phyloP scores from a whole-genome alignment of 495 filamentous ascomycete genomes.

The Talaromyces thailandensis region DNA sequence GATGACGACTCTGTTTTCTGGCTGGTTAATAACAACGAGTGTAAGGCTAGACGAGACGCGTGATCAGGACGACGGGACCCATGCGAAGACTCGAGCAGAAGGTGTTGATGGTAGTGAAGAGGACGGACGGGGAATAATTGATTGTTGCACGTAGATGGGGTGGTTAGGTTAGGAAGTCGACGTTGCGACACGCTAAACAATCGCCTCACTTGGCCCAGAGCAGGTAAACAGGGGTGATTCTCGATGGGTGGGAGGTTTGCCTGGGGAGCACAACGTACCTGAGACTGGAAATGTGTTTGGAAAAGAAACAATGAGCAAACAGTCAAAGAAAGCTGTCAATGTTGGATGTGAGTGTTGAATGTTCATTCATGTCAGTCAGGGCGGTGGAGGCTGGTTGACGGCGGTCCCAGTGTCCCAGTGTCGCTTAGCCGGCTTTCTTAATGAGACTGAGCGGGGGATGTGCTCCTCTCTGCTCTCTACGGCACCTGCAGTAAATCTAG shows the following conservation, averaged over 20 bases:
- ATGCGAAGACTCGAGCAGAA: background rate
- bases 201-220: background rate
- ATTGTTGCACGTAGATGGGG: background rate
- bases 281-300: background rate
- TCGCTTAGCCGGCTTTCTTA: slow-evolving; percentile 30
- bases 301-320: background rate
- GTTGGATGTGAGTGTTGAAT: background rate
- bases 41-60: background rate
- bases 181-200: slow-evolving; percentile 4
- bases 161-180: background rate
- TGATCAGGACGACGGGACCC: background rate
- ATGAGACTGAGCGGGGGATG: slow-evolving; percentile 24
- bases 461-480: background rate
- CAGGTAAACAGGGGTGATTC: background rate
- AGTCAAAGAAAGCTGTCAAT: background rate
- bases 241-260: background rate
- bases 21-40: background rate
- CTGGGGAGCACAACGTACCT: background rate
- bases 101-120: background rate
- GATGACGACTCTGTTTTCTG: background rate
- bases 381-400: slow-evolving; percentile 8
- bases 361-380: background rate
- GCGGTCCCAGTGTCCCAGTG: slow-evolving; percentile 26
- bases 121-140: background rate
- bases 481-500: background rate